Base-by-base conservation (phyloP, 108 stramenopile species). In the Cyclostephanos invisitatus region DNA sequence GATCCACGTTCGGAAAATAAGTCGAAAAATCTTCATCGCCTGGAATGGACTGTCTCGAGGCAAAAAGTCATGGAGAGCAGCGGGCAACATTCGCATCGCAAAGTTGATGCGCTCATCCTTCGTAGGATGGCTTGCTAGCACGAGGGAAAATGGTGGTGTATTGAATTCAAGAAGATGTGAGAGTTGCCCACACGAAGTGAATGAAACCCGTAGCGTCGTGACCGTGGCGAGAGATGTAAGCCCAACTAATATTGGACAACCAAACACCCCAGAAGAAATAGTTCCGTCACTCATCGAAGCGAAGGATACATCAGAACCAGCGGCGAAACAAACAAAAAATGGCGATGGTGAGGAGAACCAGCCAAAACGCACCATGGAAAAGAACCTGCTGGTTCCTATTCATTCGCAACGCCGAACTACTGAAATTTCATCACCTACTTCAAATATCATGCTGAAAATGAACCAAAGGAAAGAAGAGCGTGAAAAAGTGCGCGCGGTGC, bases 401-500 rank as follows among this genome's bases (percentile, higher is more conserved):
- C 1, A 25, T 2, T 54, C 9, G 7, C 53, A 54, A 54, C 53
- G 25, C 21, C 22, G 53, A 12, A 54, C 24, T 22, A 8, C 12
- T 24, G 24, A 11, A 54, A 54, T 24, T 27, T 8, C 53, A 12
- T 54, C 53, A 32, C 32, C 3, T 27, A 54, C 22, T 11, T 20
- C 53, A 27, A 54, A 54, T 8, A 18, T 54, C 25, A 24, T 54
- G 21, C 11, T 54, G 22, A 27, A 24, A 54, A 54, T 54, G 53
- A 54, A 54, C 53, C 53, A 54, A 54, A 54, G 53, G 25, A 54
- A 54, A 27, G 9, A 25, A 25, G 53, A 54, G 25, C 53, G 53
- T 4, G 53, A 54, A 27, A 54, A 54, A 54, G 11, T 22, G 8
- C 22, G 53, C 8, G 22, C 8, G 3, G 0, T 24, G 24, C 53